Evolutionary conservation across 352 stramenopile species (phyloP), one percentile per base, ranked within the genome.

Genomic region (Saprolegnia diclina): DNA sequence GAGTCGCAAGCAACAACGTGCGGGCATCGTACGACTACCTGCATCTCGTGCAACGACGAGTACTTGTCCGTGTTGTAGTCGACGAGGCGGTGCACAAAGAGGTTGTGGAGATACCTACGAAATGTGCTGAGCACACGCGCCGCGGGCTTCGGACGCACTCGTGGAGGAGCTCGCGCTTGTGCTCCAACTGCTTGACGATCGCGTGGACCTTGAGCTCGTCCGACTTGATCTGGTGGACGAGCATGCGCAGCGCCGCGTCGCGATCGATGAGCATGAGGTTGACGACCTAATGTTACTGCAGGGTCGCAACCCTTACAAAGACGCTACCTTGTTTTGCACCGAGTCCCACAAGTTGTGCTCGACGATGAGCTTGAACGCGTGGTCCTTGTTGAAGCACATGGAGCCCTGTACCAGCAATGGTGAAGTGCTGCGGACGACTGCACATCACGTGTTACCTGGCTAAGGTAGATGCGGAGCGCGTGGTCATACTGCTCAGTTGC

Each of bases 381-480:
- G 82, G 38, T 92, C 86, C 71, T 94, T 94, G 79, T 91, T 91
- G 10, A 81, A 88, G 70, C 86, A 94, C 53, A 87, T 87, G n/a
- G 84, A 75, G 46, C 83, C 86, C 54, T 65, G n/a, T n/a, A n/a
- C n/a, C n/a, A 48, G 22, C 4, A 13, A 14, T 4, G 42, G 0
- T 5, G 0, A 9, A 50, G 22, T 29, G 14, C 22, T 16, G 14
- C 35, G 22, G 16, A 48, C 56, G 40, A 48, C 35, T 6, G 6
- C 35, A 21, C 13, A 16, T 11, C n/a, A 66, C 22, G 29, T 70
- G n/a, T n/a, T n/a, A 54, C 55, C 73, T 92, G 86, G 71, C 81
- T 92, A 50, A 94, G 56, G 65, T 94, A 94, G 67, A 94, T 94
- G 4, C 86, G 86, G 38, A 94, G 67, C 10, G 86, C 86, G 62